Base-by-base conservation (phyloP, 176 grass and related monocot species). In the Ampelocalamus luodianensis region DNA sequence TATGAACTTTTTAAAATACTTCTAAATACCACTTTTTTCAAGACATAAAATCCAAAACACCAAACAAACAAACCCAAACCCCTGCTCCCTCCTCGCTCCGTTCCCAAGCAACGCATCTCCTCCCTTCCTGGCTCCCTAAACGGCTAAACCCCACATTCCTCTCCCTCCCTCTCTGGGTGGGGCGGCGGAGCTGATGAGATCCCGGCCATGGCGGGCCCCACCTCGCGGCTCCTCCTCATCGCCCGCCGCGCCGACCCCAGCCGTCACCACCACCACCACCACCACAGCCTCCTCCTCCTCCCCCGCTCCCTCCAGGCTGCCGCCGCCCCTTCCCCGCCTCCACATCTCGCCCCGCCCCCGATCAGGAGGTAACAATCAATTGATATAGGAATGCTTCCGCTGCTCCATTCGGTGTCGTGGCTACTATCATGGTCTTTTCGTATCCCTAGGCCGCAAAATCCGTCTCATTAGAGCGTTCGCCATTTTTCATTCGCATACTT, bases 111-210 rank as follows among this genome's bases (percentile, higher is more conserved):
- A 46, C 44, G 46, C 81, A 60, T 63, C 54, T 38, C n/a, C 66
- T 39, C 44, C 11, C 17, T 65, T 48, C 2, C 32, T 9, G 40
- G 40, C 40, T 34, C 32, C 32, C 24, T 45, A 12, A 48, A 14
- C 8, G 3, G 36, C 71, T 27, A 82, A 87, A 82, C 71, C 85
- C 79, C 72, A 22, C 39, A 43, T 18, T 6, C 3, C 34, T 10
- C 37, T 8, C 22, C 1, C 22, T 3, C 9, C 7, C 15, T 5
- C 3, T 71, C 66, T 37, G 7, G 38, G 26, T 4, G 38, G 63
- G 42, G 23, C 53, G 38, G 71, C 69, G 61, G 67, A 64, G 72
- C 84, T 22, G 65, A 90, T 86, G 88, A 86, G 88, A 90, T 90
- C 84, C 22, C 66, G 36, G 72, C 37, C 89, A 91, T 91, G 89